Evolutionary conservation across 2,329 filamentous ascomycete species (phyloP).

Genomic region (Teratosphaeria gauchensis): DNA sequence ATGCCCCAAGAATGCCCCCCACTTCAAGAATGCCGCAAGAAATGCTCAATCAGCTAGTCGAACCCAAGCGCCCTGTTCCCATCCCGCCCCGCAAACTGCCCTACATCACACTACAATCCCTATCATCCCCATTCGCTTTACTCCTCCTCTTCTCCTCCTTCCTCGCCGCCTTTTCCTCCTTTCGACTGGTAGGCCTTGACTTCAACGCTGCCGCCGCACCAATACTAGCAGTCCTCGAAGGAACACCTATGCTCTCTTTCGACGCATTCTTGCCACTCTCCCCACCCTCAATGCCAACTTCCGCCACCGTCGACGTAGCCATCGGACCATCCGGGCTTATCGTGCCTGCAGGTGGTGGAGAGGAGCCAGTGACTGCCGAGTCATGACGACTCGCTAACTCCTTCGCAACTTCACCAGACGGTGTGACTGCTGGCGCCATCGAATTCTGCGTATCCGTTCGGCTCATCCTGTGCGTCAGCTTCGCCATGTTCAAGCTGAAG

Average conservation of each 20-base stretch:
- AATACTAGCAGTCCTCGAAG: neutral
- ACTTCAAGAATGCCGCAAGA: neutral
- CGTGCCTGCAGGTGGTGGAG: neutral
- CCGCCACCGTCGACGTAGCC: neutral
- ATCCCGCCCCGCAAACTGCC: neutral
- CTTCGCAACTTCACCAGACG: slow-evolving; percentile 5
- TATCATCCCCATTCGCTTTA: slow-evolving; percentile 25
- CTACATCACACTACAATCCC: slow-evolving; percentile 38
- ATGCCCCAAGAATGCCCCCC: neutral
- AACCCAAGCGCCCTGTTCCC: neutral
- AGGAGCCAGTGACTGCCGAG: neutral
- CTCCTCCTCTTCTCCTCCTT: slow-evolving; percentile 18
- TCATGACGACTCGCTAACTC: neutral
- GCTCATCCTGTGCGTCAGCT: slow-evolving; percentile 27
- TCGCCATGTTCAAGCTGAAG: slow-evolving; percentile 31
- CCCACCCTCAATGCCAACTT: neutral
- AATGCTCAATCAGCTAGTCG: neutral
- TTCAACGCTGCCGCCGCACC: neutral
- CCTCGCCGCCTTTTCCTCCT: slow-evolving; percentile 21
- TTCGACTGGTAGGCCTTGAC: slow-evolving; percentile 4
- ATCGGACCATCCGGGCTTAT: neutral
- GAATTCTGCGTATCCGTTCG: slow-evolving; percentile 5
- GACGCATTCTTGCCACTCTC: neutral
- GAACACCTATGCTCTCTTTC: neutral
- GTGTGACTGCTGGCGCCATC: slow-evolving; percentile 4